These are phyloP conservation scores for Daedaleopsis sinensis DNA, from an alignment of 768 basidiomycete genomes.

Conservation along the genomic window DNA sequence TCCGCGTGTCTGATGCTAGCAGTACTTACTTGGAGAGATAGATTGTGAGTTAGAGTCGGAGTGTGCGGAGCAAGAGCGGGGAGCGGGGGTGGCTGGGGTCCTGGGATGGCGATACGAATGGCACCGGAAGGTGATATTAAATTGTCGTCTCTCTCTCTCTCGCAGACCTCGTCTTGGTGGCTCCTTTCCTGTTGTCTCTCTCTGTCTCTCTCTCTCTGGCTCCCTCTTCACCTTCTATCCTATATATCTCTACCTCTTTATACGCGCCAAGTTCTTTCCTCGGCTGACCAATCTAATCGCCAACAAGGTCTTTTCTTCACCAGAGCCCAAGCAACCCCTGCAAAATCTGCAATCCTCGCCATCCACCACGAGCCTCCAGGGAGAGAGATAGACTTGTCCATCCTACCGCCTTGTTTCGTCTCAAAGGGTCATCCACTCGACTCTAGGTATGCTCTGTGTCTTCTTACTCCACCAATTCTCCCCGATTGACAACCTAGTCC, in stretches of 20 bases:
- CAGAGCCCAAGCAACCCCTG: slow-evolving; percentile 16
- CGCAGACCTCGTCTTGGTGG: slow-evolving; percentile 31
- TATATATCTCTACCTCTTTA: slow-evolving; percentile 38
- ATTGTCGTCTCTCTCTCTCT: slow-evolving; percentile 33
- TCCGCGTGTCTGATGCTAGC: neutral
- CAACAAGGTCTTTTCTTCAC: slow-evolving; percentile 28
- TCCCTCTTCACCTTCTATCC: slow-evolving; percentile 34
- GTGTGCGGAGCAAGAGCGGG: slow-evolving; percentile 11
- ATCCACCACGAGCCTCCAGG: slow-evolving; percentile 19
- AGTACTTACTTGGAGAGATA: neutral
- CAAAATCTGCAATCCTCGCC: slow-evolving; percentile 20
- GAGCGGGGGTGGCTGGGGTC: slow-evolving; percentile 28
- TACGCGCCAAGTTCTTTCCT: slow-evolving; percentile 27
- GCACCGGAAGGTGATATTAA: slow-evolving; percentile 22
- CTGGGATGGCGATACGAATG: slow-evolving; percentile 27
- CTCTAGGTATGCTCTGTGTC: slow-evolving; percentile 14
- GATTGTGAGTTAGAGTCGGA: no score
- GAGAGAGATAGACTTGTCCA: slow-evolving; percentile 32
- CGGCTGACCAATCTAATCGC: slow-evolving; percentile 33
- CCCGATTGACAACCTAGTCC: slow-evolving; percentile 6
- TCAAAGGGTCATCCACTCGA: slow-evolving; percentile 12
- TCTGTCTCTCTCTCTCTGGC: slow-evolving; percentile 35
- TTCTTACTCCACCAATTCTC: no score
- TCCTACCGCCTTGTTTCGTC: slow-evolving; percentile 10
- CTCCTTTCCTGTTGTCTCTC: slow-evolving; percentile 25